Percentiles rank a stretch among this genome's conserved stretches.
phyloP scores from a whole-genome alignment of 192 early-diverging fungal species.

The Coemansia reversa region DNA sequence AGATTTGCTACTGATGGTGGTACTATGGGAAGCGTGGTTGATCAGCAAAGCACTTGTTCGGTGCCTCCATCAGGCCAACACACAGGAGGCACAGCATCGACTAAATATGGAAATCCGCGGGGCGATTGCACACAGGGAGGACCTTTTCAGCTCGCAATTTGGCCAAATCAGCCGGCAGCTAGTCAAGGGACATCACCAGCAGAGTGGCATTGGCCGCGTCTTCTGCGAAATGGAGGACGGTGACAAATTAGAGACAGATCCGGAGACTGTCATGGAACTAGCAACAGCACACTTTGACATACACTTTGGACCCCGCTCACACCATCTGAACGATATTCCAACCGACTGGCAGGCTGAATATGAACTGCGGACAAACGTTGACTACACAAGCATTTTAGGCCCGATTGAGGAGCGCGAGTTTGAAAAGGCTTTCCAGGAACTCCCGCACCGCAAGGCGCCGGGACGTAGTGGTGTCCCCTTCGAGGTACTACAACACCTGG shows the following conservation, averaged over 20 bases:
- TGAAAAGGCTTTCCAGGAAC: neutral
- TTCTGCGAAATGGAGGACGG: neutral
- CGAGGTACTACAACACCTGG: too few relatives aligned
- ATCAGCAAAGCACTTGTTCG: too few relatives aligned
- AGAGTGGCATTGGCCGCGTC: neutral
- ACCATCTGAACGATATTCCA: neutral
- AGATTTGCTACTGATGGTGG: too few relatives aligned
- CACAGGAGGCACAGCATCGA: too few relatives aligned
- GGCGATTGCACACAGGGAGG: too few relatives aligned
- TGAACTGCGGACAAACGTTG: neutral
- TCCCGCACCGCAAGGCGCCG: neutral
- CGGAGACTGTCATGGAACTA: neutral
- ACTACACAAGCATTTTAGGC: neutral
- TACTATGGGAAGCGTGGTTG: too few relatives aligned
- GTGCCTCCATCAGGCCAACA: too few relatives aligned
- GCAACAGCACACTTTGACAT: neutral
- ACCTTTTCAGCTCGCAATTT: neutral
- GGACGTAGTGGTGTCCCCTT: slow-evolving; percentile 2
- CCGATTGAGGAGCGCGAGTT: neutral
- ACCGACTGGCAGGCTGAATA: neutral
- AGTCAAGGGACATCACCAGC: neutral
- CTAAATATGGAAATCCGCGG: too few relatives aligned
- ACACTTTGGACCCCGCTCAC: neutral
- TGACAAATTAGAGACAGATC: neutral
- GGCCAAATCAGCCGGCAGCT: slow-evolving; percentile 1